These are phyloP conservation scores for Pholiota molesta DNA, from an alignment of 768 basidiomycete genomes.

Conservation along the genomic window DNA sequence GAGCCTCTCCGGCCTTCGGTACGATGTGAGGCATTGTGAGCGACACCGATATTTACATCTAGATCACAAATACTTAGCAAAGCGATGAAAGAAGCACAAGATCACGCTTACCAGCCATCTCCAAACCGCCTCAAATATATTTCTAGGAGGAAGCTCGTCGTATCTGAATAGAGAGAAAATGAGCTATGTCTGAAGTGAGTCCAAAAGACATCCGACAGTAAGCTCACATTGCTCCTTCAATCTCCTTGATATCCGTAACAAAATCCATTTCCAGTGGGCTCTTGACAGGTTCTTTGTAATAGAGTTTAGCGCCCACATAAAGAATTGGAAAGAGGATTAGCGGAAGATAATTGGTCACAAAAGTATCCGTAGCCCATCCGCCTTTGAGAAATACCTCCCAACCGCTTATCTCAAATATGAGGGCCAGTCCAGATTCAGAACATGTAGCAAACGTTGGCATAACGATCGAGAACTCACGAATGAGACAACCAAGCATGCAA, in stretches of 20 bases:
- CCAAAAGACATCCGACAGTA: neutral
- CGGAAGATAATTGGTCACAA: slow-evolving; percentile 85
- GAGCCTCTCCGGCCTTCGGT: neutral
- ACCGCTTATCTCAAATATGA: slow-evolving; percentile 40
- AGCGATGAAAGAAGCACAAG: neutral
- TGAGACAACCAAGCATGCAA: slow-evolving; percentile 52
- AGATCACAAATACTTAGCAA: neutral
- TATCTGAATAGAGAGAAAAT: slow-evolving; percentile 36
- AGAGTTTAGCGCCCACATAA: slow-evolving; percentile 62
- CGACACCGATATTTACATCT: neutral
- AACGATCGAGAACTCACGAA: slow-evolving; percentile 48
- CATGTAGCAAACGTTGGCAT: neutral
- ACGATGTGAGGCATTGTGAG: too few relatives aligned
- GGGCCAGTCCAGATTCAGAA: neutral
- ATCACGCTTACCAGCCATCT: slow-evolving; percentile 65
- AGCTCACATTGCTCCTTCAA: slow-evolving; percentile 64
- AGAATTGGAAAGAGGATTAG: slow-evolving; percentile 71
- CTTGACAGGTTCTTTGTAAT: slow-evolving; percentile 49
- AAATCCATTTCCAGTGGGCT: slow-evolving; percentile 85
- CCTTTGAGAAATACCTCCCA: slow-evolving; percentile 46
- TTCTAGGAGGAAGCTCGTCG: slow-evolving; percentile 74
- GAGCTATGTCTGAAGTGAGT: neutral
- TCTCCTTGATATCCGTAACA: slow-evolving; percentile 64
- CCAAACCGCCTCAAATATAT: slow-evolving; percentile 74
- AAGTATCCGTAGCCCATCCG: slow-evolving; percentile 56